Conservation (phyloP, 768 basidiomycete genomes). For the Podaxis rugospora region DNA sequence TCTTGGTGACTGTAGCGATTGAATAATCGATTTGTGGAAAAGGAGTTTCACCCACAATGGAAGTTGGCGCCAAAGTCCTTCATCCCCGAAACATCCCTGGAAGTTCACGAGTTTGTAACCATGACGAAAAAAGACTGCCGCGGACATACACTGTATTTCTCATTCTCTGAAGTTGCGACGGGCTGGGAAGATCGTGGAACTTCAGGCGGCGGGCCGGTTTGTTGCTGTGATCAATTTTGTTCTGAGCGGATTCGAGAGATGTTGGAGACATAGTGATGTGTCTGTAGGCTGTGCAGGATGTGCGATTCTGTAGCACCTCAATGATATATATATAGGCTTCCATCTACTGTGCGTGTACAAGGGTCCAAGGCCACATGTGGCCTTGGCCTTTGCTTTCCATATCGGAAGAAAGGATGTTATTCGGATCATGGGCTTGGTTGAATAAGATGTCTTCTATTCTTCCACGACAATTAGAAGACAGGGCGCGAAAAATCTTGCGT, state of each 20-base stretch:
- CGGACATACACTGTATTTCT: not conserved
- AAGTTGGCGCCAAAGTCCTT: not conserved
- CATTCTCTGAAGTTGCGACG: not conserved
- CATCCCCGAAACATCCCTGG: not conserved
- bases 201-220: not conserved
- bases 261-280: not conserved
- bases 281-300: constrained; percentile 9
- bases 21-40: not conserved
- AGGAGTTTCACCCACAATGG: not conserved
- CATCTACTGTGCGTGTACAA: not conserved
- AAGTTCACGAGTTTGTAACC: not conserved
- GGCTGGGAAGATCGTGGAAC: not conserved
- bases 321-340: not conserved
- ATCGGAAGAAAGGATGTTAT: not conserved
- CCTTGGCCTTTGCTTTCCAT: constrained; percentile 3
- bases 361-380: not conserved
- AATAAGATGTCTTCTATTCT: not conserved
- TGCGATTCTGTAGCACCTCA: not conserved
- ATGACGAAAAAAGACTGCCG: too few relatives aligned
- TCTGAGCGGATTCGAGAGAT: not conserved
- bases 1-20: not conserved
- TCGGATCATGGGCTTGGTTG: not conserved
- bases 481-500: not conserved
- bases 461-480: not conserved
- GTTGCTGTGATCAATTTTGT: too few relatives aligned